Conservation (phyloP, 495 filamentous ascomycete species). For the Aspergillus haitiensis region DNA sequence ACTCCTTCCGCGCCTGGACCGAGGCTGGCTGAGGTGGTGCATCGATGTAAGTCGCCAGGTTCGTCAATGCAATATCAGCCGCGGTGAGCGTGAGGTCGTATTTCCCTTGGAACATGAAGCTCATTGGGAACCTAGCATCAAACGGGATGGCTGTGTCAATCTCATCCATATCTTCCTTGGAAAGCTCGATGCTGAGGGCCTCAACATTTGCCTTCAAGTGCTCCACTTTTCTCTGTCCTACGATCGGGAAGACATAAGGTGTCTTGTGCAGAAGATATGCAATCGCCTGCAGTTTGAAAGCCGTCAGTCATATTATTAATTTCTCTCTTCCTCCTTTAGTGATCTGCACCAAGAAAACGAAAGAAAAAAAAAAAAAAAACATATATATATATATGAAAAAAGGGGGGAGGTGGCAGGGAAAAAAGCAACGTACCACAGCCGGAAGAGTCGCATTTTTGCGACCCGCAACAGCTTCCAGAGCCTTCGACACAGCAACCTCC, state of each 20-base stretch:
- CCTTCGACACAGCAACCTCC: constrained; percentile 19
- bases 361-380: background rate
- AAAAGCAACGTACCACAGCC: constrained; percentile 15
- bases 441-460: constrained; percentile 15
- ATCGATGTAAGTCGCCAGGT: constrained; percentile 16
- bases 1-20: constrained; percentile 12
- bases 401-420: background rate
- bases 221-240: constrained; percentile 65
- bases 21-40: constrained; percentile 7
- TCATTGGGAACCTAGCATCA: constrained; percentile 30
- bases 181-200: constrained; percentile 54
- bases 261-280: constrained; percentile 75
- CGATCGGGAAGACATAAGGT: constrained; percentile 74
- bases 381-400: background rate
- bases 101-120: constrained; percentile 12
- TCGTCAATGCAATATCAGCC: constrained; percentile 18
- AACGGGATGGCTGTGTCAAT: constrained; percentile 53
- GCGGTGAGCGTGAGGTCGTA: constrained; percentile 14
- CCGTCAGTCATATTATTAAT: background rate
- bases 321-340: background rate
- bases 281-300: constrained; percentile 44
- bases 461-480: constrained; percentile 16
- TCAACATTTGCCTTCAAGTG: constrained; percentile 65
- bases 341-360: background rate
- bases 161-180: constrained; percentile 55